Evolutionary conservation across 177 flowering plant genomes (phyloP).

Genomic region (Vitis hybrid): DNA sequence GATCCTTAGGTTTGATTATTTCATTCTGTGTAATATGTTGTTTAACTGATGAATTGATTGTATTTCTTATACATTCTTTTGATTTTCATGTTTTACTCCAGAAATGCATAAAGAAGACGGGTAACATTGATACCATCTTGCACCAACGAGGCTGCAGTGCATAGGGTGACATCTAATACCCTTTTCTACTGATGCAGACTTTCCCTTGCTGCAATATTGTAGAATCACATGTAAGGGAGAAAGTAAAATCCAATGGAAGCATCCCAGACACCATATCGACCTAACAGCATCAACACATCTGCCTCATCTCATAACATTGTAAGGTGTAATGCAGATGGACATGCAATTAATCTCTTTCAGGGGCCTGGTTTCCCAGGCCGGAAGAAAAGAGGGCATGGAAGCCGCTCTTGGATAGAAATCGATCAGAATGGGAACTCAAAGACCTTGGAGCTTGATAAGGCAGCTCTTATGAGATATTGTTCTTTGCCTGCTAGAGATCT

Average conservation of each 20-base stretch:
- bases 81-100: constrained; percentile 9
- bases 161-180: not conserved
- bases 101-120: not conserved
- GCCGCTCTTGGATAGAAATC: constrained; percentile 91
- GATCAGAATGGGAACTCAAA: constrained; percentile 64
- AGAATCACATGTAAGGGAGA: not conserved
- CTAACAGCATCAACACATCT: constrained; percentile 18
- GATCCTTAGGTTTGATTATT: not conserved
- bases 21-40: not conserved
- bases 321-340: constrained; percentile 27
- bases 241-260: constrained; percentile 38
- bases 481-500: constrained; percentile 91
- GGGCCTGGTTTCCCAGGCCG: constrained; percentile 35
- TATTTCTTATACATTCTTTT: not conserved
- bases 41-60: not conserved
- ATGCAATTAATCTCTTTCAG: constrained; percentile 24
- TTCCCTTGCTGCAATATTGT: not conserved
- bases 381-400: constrained; percentile 87
- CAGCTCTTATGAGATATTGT: constrained; percentile 78
- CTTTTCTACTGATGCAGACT: constrained; percentile 18
- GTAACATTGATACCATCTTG: not conserved
- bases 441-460: constrained; percentile 74
- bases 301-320: constrained; percentile 21
- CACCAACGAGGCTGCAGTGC: not conserved
- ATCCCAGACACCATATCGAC: constrained; percentile 19